Evolutionary conservation across 306 rosid species (phyloP).

Genomic region (Bauhinia variegata): DNA sequence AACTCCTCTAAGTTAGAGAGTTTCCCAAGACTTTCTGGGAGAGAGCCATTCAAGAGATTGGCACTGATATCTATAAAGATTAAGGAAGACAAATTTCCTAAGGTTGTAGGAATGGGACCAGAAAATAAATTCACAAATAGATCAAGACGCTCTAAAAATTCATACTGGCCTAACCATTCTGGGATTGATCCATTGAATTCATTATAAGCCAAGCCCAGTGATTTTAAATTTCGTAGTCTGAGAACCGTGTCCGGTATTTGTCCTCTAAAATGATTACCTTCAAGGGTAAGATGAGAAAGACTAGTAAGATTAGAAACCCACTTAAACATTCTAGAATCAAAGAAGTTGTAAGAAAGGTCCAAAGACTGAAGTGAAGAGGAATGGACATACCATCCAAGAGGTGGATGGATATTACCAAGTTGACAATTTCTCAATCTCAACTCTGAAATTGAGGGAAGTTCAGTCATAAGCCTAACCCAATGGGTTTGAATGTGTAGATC

Average conservation of each 20-base stretch:
- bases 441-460: background rate
- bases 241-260: background rate
- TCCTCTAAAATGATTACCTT: background rate
- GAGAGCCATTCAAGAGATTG: slow-evolving; percentile 5
- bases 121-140: slow-evolving; percentile 6
- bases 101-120: slow-evolving; percentile 1
- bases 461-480: slow-evolving; percentile 20
- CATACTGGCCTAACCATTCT: slow-evolving; percentile 15
- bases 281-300: background rate
- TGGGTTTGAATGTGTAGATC: background rate
- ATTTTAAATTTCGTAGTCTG: slow-evolving; percentile 7
- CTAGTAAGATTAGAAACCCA: background rate
- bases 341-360: background rate
- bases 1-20: background rate
- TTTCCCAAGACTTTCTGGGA: slow-evolving; percentile 27
- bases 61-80: background rate
- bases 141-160: background rate
- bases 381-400: slow-evolving; percentile 8
- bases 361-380: slow-evolving; percentile 35
- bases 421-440: background rate
- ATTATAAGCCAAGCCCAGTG: background rate
- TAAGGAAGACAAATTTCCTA: slow-evolving; percentile 26
- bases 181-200: slow-evolving; percentile 10
- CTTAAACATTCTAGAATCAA: slow-evolving; percentile 20
- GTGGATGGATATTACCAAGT: slow-evolving; percentile 10